phyloP scores from a whole-genome alignment of 2,329 filamentous ascomycete species.

The Aureobasidium melanogenum region DNA sequence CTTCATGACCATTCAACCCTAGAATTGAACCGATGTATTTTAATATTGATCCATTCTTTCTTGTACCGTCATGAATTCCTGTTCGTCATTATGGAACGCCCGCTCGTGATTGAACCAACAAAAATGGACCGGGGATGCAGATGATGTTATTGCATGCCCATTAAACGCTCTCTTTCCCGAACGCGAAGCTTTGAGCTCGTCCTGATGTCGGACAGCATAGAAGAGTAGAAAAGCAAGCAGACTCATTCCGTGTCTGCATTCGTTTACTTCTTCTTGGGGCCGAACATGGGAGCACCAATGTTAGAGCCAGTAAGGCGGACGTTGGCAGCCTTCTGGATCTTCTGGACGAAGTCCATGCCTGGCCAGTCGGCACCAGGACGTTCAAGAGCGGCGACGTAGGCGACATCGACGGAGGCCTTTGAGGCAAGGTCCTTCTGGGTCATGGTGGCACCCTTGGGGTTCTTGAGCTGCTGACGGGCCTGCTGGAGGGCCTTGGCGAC shows the following conservation, averaged over 20 bases:
- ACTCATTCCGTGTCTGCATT: background rate
- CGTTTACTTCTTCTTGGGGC: constrained; percentile 56
- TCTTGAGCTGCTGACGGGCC: constrained; percentile 70
- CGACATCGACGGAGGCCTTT: constrained; percentile 79
- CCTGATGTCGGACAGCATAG: background rate
- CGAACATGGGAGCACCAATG: constrained; percentile 76
- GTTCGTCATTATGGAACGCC: constrained; percentile 10
- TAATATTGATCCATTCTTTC: background rate
- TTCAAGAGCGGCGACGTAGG: constrained; percentile 78
- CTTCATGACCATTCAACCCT: background rate
- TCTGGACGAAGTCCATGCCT: constrained; percentile 78
- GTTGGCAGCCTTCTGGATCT: constrained; percentile 56
- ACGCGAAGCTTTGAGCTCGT: background rate
- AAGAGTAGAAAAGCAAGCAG: background rate
- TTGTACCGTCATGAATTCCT: constrained; percentile 7
- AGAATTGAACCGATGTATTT: background rate
- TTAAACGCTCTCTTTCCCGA: background rate
- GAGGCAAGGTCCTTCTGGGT: constrained; percentile 82
- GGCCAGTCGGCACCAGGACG: constrained; percentile 68
- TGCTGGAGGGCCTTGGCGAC: constrained; percentile 78
- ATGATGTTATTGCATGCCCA: background rate
- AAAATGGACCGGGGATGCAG: constrained; percentile 3
- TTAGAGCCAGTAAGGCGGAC: constrained; percentile 28
- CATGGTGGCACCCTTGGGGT: constrained; percentile 64
- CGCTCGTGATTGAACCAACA: constrained; percentile 2